These are phyloP conservation scores for Pestalotiopsis sp. DNA, from an alignment of 2,329 filamentous ascomycete species.

Conservation along the genomic window DNA sequence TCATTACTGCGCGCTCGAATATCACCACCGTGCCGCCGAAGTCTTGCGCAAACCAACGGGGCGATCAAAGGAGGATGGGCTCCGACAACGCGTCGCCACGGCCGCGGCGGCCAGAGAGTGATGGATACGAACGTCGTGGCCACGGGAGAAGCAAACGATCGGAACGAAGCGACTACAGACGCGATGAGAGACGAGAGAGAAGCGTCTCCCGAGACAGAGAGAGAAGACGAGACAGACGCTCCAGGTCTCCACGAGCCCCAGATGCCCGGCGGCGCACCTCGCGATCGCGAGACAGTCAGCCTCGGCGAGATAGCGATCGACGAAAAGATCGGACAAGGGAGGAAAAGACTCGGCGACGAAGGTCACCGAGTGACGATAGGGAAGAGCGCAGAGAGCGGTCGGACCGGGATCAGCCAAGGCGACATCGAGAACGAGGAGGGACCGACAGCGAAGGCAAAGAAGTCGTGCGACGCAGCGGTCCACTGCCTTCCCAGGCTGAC, in stretches of 20 bases:
- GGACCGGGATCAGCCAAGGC: background rate
- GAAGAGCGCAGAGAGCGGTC: background rate
- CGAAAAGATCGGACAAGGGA: conserved; percentile 35
- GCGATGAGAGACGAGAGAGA: conserved; percentile 6
- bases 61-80: conserved; percentile 3
- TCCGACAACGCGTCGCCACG: conserved; percentile 5
- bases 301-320: conserved; percentile 27
- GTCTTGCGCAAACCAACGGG: background rate
- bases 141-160: conserved; percentile 1
- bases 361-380: conserved; percentile 19
- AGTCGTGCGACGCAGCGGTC: conserved; percentile 43
- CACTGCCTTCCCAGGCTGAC: conserved; percentile 61
- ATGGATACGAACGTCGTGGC: background rate
- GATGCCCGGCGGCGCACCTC: conserved; percentile 20
- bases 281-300: conserved; percentile 27
- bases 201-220: conserved; percentile 17
- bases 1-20: background rate
- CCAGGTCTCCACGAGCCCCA: conserved; percentile 25
- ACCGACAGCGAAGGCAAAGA: conserved; percentile 27
- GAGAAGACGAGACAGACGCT: conserved; percentile 25
- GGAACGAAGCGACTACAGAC: background rate
- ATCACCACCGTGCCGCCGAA: background rate
- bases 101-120: conserved; percentile 12
- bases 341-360: conserved; percentile 25
- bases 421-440: conserved; percentile 25